Evolutionary conservation across 2,329 filamentous ascomycete species (phyloP), one percentile per base, ranked within the genome.

Genomic region (Bipolaris oryzae): DNA sequence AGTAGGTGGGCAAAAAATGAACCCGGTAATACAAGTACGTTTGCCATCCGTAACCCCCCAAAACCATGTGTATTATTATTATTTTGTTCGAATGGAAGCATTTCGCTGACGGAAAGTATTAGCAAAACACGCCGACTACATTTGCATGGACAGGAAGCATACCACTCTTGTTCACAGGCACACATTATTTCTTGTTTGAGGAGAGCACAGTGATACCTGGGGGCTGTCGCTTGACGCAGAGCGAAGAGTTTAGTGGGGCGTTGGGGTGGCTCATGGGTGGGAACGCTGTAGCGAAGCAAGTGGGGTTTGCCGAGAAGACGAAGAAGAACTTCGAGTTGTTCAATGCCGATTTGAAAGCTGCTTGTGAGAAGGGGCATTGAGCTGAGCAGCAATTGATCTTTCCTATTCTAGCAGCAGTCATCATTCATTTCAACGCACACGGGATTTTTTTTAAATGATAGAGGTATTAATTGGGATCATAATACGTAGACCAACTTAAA

Each of bases 191-290:
- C 46, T 10, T 5, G 3, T 69, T 67, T n/a, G 48, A 57, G 16
- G 54, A 56, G 1, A 63, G 59, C n/a, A 38, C 11, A 1, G 37
- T 6, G 0, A 53, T 51, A 0, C 60, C 60, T 0, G 58, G 59
- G 0, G 63, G 63, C 7, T 68, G 65, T 7, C 59, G 50, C 3
- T 67, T 68, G n/a, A 50, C 50, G 5, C 65, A 69, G 44, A 52
- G 64, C 31, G 67, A 69, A 25, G 41, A 13, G 1, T 69, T 69
- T 21, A 54, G 50, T 2, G 67, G 67, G 4, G 34, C 43, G 15
- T n/a, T 69, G 33, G 45, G 50, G 13, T 66, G 51, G n/a, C 5
- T 60, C 18, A 63, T 67, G 50, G 58, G 64, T 4, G 56, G 50
- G 3, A 53, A 41, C 39, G 39, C 57, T 15, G 38, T 64, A 23